Conservation (phyloP, 495 filamentous ascomycete genomes). For the Daldinia loculata region DNA sequence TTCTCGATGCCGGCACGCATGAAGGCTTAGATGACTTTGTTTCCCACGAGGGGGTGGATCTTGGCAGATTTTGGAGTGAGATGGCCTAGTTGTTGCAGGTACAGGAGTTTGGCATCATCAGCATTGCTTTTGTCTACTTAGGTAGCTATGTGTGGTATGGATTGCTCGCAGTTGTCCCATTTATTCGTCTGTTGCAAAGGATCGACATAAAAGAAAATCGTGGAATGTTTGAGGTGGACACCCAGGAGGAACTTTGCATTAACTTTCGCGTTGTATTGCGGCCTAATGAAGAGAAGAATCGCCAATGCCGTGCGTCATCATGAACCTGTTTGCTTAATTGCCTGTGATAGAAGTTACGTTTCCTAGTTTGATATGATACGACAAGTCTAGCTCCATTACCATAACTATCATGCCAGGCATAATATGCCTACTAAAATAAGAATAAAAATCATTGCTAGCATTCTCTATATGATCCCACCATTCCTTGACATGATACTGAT, state of each 20-base stretch:
- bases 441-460: too few relatives aligned
- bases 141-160: conserved; percentile 1
- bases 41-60: neutral
- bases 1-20: neutral
- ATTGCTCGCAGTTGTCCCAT: neutral
- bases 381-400: neutral
- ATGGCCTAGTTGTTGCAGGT: neutral
- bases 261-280: conserved; percentile 4
- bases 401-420: neutral
- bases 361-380: neutral
- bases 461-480: too few relatives aligned
- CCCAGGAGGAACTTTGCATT: conserved; percentile 8
- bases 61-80: neutral
- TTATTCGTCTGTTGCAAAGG: neutral
- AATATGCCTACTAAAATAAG: too few relatives aligned
- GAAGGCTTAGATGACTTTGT: neutral
- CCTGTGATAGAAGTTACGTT: neutral
- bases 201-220: conserved; percentile 9
- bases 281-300: conserved; percentile 13
- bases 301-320: neutral
- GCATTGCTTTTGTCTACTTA: conserved; percentile 3
- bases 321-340: conserved; percentile 1
- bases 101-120: conserved; percentile 4
- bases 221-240: conserved; percentile 11
- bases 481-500: too few relatives aligned